A percentile compares a stretch with the other conserved stretches of the same genome.
Conservation (phyloP, 2,329 filamentous ascomycete species). For the Mariannaea sp. region DNA sequence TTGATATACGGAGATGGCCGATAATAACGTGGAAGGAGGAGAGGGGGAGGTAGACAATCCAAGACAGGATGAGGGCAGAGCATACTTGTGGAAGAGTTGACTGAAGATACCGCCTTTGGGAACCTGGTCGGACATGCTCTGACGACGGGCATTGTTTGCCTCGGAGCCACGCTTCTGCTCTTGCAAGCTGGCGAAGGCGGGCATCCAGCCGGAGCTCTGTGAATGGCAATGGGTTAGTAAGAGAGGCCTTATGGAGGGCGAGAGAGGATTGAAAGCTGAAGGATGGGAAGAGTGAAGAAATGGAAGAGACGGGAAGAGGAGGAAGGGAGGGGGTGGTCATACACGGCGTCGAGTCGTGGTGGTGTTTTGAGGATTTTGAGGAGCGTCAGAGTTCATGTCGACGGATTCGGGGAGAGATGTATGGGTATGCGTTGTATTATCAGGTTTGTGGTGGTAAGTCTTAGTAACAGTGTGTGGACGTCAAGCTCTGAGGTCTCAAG, state of each 20-base stretch:
- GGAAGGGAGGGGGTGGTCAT: not conserved
- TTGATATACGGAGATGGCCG: not conserved
- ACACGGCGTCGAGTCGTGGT: conserved; percentile 41
- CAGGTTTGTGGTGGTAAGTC: not conserved
- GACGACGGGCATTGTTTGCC: conserved; percentile 54
- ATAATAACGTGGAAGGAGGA: too few species aligned
- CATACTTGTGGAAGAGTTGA: conserved; percentile 63
- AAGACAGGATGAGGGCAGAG: conserved; percentile 1
- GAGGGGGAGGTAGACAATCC: not conserved
- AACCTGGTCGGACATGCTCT: conserved; percentile 60
- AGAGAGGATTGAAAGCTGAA: too few species aligned
- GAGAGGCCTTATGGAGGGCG: too few species aligned
- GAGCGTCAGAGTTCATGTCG: conserved; percentile 41
- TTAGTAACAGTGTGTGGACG: too few species aligned
- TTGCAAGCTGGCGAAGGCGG: conserved; percentile 55
- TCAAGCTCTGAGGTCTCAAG: too few species aligned
- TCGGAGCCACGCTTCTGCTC: conserved; percentile 55
- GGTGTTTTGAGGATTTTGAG: conserved; percentile 26
- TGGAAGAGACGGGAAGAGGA: too few species aligned
- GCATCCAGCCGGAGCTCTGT: conserved; percentile 53
- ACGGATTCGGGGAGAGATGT: not conserved
- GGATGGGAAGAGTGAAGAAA: too few species aligned
- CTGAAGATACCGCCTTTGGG: conserved; percentile 55
- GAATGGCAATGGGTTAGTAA: not conserved
- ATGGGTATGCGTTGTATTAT: not conserved